phyloP scores from a whole-genome alignment of 2,329 filamentous ascomycete species.

The Fusarium caatingaense region DNA sequence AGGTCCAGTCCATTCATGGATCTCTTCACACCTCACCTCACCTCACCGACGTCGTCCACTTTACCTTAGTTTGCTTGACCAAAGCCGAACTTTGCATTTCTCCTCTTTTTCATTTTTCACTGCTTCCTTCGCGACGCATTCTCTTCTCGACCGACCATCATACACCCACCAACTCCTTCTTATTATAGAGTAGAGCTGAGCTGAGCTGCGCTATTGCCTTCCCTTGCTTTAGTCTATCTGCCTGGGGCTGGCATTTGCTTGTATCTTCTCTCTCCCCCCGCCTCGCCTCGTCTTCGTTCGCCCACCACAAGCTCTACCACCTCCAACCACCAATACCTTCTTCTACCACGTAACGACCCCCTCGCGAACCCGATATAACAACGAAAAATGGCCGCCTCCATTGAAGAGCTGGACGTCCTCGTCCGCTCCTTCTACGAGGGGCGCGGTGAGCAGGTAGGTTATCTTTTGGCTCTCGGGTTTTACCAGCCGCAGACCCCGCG shows the following conservation, averaged over 20 bases:
- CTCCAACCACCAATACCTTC: constrained; percentile 36
- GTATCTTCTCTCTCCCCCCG: constrained; percentile 46
- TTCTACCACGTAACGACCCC: constrained; percentile 45
- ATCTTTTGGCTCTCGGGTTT: constrained; percentile 29
- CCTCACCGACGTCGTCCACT: constrained; percentile 46
- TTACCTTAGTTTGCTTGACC: constrained; percentile 36
- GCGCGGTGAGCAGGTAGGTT: constrained; percentile 86
- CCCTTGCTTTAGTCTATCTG: constrained; percentile 35
- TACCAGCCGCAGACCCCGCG: constrained; percentile 37
- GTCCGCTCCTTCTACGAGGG: constrained; percentile 98
- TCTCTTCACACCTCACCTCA: constrained; percentile 43
- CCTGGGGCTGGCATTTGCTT: constrained; percentile 45
- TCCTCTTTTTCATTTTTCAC: constrained; percentile 39
- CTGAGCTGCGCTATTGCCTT: constrained; percentile 15
- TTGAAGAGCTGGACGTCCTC: constrained; percentile 95
- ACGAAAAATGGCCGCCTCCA: constrained; percentile 73
- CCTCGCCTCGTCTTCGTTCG: constrained; percentile 28
- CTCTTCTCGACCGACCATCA: constrained; percentile 2
- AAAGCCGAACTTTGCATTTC: constrained; percentile 39
- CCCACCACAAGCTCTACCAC: constrained; percentile 41
- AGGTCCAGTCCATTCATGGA: constrained; percentile 15
- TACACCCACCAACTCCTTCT: constrained; percentile 10
- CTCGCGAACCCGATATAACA: constrained; percentile 36
- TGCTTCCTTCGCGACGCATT: constrained; percentile 33
- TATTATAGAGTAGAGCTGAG: constrained; percentile 26